Evolutionary conservation across 148 eudicot genomes (phyloP).

Genomic region (Cornus controversa): DNA sequence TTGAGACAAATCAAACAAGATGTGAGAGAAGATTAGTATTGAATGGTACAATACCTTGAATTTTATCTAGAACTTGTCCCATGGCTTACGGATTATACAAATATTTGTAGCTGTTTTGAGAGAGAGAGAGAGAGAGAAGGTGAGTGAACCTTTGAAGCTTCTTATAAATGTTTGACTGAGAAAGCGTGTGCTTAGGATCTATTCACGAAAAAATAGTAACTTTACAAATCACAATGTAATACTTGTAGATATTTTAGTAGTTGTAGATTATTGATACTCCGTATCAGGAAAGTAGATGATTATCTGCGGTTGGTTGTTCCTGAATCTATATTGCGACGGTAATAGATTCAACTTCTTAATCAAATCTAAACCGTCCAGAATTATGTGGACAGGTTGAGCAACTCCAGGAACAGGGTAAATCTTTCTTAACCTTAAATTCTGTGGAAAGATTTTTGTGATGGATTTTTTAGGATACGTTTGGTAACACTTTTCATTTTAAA

Average conservation of each 20-base stretch:
- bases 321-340: too few species aligned
- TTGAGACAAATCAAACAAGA: neutral
- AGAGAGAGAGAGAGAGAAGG: neutral
- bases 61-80: slow-evolving; percentile 34
- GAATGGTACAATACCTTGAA: slow-evolving; percentile 18
- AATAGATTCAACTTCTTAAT: too few species aligned
- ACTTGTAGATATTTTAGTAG: neutral
- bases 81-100: slow-evolving; percentile 16
- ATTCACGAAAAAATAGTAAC: neutral
- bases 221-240: too few species aligned
- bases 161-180: neutral
- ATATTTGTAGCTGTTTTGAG: neutral
- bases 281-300: too few species aligned
- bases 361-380: too few species aligned
- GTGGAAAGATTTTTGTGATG: too few species aligned
- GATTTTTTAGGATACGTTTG: too few species aligned
- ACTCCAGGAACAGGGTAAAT: too few species aligned
- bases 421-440: too few species aligned
- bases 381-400: too few species aligned
- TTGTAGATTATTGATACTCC: neutral
- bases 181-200: neutral
- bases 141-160: neutral
- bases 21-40: neutral
- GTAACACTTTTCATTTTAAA: too few species aligned
- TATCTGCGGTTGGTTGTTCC: too few species aligned